phyloP scores from a whole-genome alignment of 2,329 filamentous ascomycete genomes.

The Phyllosticta citrichinensis region DNA sequence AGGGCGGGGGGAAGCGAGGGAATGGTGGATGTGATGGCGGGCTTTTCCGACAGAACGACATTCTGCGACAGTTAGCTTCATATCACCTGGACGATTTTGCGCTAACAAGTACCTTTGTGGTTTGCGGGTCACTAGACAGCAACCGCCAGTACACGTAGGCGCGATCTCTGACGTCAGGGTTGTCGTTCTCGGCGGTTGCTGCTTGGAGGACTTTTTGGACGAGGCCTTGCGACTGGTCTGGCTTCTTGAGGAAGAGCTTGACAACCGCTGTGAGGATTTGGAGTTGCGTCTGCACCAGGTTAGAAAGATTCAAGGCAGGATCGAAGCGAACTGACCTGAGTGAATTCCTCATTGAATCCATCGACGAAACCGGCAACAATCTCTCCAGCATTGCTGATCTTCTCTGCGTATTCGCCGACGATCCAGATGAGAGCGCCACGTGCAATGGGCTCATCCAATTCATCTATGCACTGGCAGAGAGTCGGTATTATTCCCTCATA shows the following conservation, averaged over 20 bases:
- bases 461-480: constrained; percentile 91
- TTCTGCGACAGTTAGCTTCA: constrained; percentile 38
- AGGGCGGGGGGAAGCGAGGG: constrained; percentile 73
- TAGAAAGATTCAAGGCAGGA: not conserved
- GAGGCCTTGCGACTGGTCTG: constrained; percentile 77
- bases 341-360: constrained; percentile 91
- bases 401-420: constrained; percentile 96
- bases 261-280: constrained; percentile 96
- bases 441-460: constrained; percentile 87
- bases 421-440: constrained; percentile 95
- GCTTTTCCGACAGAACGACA: constrained; percentile 88
- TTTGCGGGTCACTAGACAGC: constrained; percentile 79
- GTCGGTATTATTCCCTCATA: constrained; percentile 98
- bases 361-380: constrained; percentile 89
- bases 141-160: constrained; percentile 98
- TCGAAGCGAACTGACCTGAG: constrained; percentile 49
- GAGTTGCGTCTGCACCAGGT: constrained; percentile 64
- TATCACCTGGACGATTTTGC: not conserved
- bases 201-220: constrained; percentile 91
- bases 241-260: constrained; percentile 95
- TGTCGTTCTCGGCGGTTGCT: constrained; percentile 91
- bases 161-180: constrained; percentile 91
- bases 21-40: constrained; percentile 89
- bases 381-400: constrained; percentile 97
- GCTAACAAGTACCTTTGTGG: constrained; percentile 63